Percentiles rank a stretch among this genome's conserved stretches.
phyloP scores from a whole-genome alignment of 805 yeast genomes.

The Metschnikowia cerradonensis region DNA sequence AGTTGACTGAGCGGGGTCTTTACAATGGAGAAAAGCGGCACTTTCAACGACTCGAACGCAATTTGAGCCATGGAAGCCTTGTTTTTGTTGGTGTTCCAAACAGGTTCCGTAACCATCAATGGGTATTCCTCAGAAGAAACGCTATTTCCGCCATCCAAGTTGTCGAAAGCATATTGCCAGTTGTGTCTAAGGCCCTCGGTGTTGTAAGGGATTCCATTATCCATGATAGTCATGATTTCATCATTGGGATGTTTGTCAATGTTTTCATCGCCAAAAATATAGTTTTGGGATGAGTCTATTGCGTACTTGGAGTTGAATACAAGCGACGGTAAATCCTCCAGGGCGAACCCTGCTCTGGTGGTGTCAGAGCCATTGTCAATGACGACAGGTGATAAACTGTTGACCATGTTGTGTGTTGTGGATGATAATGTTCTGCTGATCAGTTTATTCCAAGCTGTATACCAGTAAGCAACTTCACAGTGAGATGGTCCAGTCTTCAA shows the following conservation, averaged over 20 bases:
- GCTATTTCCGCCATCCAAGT: constrained; percentile 39
- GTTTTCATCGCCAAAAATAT: constrained; percentile 44
- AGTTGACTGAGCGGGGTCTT: constrained; percentile 75
- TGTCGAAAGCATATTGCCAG: constrained; percentile 62
- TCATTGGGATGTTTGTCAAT: constrained; percentile 42
- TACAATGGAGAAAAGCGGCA: constrained; percentile 73
- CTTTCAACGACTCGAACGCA: constrained; percentile 69
- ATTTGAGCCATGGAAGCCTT: constrained; percentile 58
- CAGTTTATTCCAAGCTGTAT: background rate
- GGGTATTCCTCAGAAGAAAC: constrained; percentile 61
- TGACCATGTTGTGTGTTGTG: constrained; percentile 19
- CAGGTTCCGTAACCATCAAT: constrained; percentile 57
- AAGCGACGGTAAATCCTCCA: constrained; percentile 57
- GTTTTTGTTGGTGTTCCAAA: constrained; percentile 64
- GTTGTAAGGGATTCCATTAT: constrained; percentile 64
- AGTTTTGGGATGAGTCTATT: constrained; percentile 26
- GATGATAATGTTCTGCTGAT: background rate
- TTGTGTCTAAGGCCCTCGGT: constrained; percentile 65
- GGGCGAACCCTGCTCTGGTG: constrained; percentile 69
- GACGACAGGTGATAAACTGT: constrained; percentile 55
- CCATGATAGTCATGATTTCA: constrained; percentile 57
- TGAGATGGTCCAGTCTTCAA: background rate
- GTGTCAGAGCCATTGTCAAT: constrained; percentile 63
- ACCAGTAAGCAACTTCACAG: background rate
- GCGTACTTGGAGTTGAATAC: constrained; percentile 56